Evolutionary conservation across 352 stramenopile species (phyloP).

Genomic region (Lagenidium sp.): DNA sequence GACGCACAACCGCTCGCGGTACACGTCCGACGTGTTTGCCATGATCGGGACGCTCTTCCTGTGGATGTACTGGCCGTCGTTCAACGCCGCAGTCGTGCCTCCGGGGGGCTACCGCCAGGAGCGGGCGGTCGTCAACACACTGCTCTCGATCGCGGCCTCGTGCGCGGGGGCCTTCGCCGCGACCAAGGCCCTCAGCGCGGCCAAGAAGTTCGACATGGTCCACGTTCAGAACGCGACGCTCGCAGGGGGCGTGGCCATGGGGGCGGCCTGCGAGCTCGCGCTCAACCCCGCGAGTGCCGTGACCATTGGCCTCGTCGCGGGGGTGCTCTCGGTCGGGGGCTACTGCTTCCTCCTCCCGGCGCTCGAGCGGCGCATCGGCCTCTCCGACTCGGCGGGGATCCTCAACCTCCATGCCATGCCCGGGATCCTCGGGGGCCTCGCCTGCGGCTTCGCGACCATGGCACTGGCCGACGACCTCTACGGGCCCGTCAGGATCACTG

Average conservation of each 20-base stretch:
- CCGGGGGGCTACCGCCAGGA: slow-evolving; percentile 53
- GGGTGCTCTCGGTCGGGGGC: slow-evolving; percentile 29
- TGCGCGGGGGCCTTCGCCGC: slow-evolving; percentile 49
- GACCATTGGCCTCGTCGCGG: slow-evolving; percentile 34
- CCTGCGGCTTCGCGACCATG: slow-evolving; percentile 43
- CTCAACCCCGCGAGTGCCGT: slow-evolving; percentile 44
- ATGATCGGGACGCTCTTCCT: slow-evolving; percentile 83
- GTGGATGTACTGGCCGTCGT: slow-evolving; percentile 87
- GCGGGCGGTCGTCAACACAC: slow-evolving; percentile 63
- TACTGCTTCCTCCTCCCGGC: slow-evolving; percentile 33
- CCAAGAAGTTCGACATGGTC: slow-evolving; percentile 78
- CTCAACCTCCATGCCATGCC: slow-evolving; percentile 79
- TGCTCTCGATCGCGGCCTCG: slow-evolving; percentile 57
- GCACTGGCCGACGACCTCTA: slow-evolving; percentile 40
- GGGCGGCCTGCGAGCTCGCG: slow-evolving; percentile 53
- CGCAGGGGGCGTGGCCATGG: slow-evolving; percentile 76
- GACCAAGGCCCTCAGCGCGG: slow-evolving; percentile 23
- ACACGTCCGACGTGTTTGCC: slow-evolving; percentile 64
- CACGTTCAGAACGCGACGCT: slow-evolving; percentile 82
- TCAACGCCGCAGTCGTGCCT: slow-evolving; percentile 66
- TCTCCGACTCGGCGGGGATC: slow-evolving; percentile 43
- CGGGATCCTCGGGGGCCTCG: slow-evolving; percentile 46
- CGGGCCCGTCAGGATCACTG: slow-evolving; percentile 22
- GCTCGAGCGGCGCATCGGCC: slow-evolving; percentile 24
- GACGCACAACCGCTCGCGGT: slow-evolving; percentile 50